Base-by-base conservation (phyloP, 495 filamentous ascomycete genomes). In the Xylaria venustula region DNA sequence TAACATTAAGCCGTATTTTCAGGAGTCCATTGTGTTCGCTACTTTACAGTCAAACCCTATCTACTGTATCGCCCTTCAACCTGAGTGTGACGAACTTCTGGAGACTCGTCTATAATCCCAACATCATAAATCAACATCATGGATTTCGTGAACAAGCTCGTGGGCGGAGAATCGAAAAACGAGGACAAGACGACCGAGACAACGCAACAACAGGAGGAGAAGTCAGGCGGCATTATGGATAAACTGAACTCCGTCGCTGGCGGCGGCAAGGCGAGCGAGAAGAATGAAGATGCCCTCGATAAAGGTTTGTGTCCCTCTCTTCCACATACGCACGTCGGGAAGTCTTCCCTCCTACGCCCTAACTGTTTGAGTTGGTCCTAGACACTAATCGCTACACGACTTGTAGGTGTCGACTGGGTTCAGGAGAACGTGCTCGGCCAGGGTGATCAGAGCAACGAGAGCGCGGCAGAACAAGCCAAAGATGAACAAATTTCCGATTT, bases 381-480 rank as follows among this genome's bases (percentile, higher is more conserved):
- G 14, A 51, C 42, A 20, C 32, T 60, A 51, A 52, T 14, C 17
- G 12, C 4, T 32, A 32, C 26, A 19, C n/a, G n/a, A 22, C n/a
- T 52, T 42, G 17, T 45, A 90, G 88, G 80, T 14, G 73, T 91
- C 71, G 88, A 91, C 67, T 78, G 78, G 58, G 78, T 88, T 5
- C 88, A 91, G 67, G 82, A 90, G 67, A 78, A 86, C 23, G 65
- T 88, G 64, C 54, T 91, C n/a, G 85, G 85, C 32, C 74, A 81
- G 60, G 88, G 88, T 5, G 63, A 78, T 20, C 88, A 91, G 73
- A 73, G 79, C 75, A 90, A 90, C 74, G 88, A 91, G 75, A 83
- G 75, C 54, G 88, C 88, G 7, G 70, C 81, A 36, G 88, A 91
- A 71, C 88, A 91, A 68, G 87, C 85, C 64, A 90, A 90, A 77